Evolutionary conservation across 352 stramenopile genomes (phyloP), one percentile per base, ranked within the genome.

Genomic region (Phytophthora hibernalis): DNA sequence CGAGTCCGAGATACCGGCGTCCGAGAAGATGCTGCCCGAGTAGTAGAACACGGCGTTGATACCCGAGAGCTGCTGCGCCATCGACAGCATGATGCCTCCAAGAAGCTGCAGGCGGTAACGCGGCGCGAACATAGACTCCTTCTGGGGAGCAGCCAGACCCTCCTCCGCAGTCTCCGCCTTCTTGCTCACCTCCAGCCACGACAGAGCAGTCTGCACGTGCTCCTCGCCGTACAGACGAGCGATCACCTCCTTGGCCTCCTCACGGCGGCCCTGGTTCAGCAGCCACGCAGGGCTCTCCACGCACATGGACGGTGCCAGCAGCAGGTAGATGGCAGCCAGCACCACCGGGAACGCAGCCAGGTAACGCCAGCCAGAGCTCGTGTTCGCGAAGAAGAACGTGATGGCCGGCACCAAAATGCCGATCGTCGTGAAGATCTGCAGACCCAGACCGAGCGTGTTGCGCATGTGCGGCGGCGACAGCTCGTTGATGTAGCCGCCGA

Each of bases 251-350:
- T 28, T 28, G 56, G 70, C 65, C 42, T 73, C 57, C 64, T 51
- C 68, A 70, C 40, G 83, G 21, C 63, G 61, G 40, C 58, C 61
- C 48, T 80, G 67, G 20, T 22, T 65, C 24, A 83, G 61, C 51
- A 83, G 67, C 76, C 76, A 85, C 22, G 70, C 65, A n/a, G 76
- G 76, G 35, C 62, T 79, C 43, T 85, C 57, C 18, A 72, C 51
- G 21, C 51, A 66, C 44, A 72, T 48, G 18, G 56, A 55, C 35
- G 56, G 64, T 13, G 64, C 57, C 15, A 72, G 28, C 0, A 72
- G 37, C 50, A 72, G 26, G 51, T 67, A 72, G 20, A 72, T 54
- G 26, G 12, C 43, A n/a, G 43, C 57, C 33, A 72, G 45, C 0
- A 72, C 37, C 5, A 67, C 44, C 15, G 55, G 63, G 42, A 71